These are phyloP conservation scores for Haematococcus lacustris DNA, from an alignment of 139 green algal genomes.

Conservation along the genomic window DNA sequence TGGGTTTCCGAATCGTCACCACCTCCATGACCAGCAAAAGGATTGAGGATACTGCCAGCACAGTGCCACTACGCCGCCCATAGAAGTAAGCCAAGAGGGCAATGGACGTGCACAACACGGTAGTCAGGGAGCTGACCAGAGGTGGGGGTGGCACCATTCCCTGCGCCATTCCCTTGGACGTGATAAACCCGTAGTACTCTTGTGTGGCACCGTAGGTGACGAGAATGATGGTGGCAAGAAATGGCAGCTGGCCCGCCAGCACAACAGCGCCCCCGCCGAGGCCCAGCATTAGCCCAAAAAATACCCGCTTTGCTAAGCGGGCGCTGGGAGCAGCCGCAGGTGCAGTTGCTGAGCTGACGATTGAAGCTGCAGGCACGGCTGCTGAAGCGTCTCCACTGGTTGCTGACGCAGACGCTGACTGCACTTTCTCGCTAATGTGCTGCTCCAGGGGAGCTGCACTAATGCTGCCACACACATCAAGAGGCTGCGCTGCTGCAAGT, in stretches of 20 bases:
- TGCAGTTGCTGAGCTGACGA: too few relatives aligned
- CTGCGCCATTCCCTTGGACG: conserved; percentile 45
- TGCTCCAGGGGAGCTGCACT: too few relatives aligned
- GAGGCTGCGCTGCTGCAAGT: too few relatives aligned
- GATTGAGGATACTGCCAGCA: conserved; percentile 72
- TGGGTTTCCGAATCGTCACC: conserved; percentile 53
- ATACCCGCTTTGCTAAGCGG: conserved; percentile 51
- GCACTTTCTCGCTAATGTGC: too few relatives aligned
- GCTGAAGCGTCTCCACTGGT: too few relatives aligned
- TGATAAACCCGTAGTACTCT: conserved; percentile 67
- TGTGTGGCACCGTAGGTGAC: conserved; percentile 61
- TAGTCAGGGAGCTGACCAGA: conserved; percentile 51
- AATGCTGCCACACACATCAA: too few relatives aligned
- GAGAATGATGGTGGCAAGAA: conserved; percentile 43
- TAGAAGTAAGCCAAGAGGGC: conserved; percentile 40
- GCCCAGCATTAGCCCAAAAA: conserved; percentile 58
- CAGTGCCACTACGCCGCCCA: conserved; percentile 25
- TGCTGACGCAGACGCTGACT: too few relatives aligned
- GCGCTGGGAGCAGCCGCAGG: too few relatives aligned
- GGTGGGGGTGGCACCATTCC: conserved; percentile 60
- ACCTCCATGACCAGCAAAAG: conserved; percentile 71
- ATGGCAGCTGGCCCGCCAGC: conserved; percentile 45
- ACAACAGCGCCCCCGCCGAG: conserved; percentile 49
- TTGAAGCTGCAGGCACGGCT: too few relatives aligned
- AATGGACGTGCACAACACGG: conserved; percentile 62